Percentiles rank a stretch among this genome's conserved stretches.
Conservation (phyloP, 345 rosid species). For the Dovyalis caffra region DNA sequence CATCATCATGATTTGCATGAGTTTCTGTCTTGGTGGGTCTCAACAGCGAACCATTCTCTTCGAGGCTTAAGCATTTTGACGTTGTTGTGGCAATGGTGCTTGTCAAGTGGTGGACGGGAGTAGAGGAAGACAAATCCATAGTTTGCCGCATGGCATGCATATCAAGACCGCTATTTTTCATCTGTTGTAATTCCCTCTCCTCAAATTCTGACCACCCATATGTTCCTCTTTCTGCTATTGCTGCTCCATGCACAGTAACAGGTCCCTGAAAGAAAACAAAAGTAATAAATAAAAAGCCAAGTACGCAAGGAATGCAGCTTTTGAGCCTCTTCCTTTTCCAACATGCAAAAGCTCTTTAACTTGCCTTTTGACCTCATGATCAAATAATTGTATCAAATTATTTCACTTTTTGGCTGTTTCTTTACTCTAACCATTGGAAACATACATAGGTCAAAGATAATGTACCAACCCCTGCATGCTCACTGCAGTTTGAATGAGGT, state of each 20-base stretch:
- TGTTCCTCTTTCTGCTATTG: constrained; percentile 20
- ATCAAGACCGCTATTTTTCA: constrained; percentile 13
- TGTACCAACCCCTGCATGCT: constrained; percentile 38
- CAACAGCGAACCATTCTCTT: background rate
- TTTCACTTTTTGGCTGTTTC: background rate
- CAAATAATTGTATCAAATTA: constrained; percentile 5
- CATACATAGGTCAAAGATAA: constrained; percentile 10
- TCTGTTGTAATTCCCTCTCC: constrained; percentile 24
- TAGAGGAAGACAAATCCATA: constrained; percentile 18
- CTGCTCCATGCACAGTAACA: constrained; percentile 19
- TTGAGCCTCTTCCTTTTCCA: constrained; percentile 29
- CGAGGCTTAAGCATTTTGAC: constrained; percentile 1
- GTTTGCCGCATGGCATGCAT: constrained; percentile 23
- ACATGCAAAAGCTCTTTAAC: constrained; percentile 24
- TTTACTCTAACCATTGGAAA: background rate
- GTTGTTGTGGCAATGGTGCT: constrained; percentile 13
- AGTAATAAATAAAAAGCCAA: background rate
- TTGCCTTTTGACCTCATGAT: constrained; percentile 18
- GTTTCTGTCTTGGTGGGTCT: constrained; percentile 13
- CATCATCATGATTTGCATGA: constrained; percentile 14
- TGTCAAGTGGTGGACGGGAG: constrained; percentile 11
- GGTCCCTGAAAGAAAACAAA: constrained; percentile 20
- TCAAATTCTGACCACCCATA: constrained; percentile 31
- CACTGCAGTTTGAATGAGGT: constrained; percentile 25
- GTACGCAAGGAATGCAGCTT: constrained; percentile 27